phyloP scores from a whole-genome alignment of 2,329 filamentous ascomycete genomes.

The Trichoderma citrinoviride region DNA sequence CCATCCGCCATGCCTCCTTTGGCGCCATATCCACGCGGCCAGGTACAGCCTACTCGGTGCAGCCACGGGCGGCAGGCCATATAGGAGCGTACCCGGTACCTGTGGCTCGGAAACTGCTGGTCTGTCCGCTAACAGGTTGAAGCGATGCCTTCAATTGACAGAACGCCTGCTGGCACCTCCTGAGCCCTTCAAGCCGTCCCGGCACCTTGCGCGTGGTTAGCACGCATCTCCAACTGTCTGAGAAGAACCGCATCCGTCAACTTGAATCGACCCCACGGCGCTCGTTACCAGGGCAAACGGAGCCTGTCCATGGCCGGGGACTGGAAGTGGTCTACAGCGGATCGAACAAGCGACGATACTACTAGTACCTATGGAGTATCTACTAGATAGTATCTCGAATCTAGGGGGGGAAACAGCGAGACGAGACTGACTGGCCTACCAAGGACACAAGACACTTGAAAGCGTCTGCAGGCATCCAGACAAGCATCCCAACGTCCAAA shows the following conservation, averaged over 20 bases:
- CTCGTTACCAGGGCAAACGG: too few species aligned
- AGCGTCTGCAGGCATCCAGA: background rate
- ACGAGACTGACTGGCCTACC: background rate
- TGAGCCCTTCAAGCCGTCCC: background rate
- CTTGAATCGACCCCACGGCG: background rate
- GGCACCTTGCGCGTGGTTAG: background rate
- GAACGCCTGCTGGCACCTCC: background rate
- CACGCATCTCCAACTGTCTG: background rate
- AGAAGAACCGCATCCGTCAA: background rate
- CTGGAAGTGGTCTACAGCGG: background rate
- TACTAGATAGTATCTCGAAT: too few species aligned
- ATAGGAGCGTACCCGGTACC: background rate
- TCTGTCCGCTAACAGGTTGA: background rate
- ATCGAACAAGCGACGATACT: background rate
- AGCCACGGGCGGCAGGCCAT: background rate
- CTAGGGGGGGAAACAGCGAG: background rate
- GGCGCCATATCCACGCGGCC: conserved; percentile 9
- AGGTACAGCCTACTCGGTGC: background rate
- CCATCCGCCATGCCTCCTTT: background rate
- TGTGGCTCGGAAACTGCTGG: background rate
- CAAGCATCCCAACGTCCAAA: background rate
- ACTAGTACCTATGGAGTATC: too few species aligned
- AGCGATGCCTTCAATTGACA: background rate
- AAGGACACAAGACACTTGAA: background rate
- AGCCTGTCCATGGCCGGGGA: background rate